These are phyloP conservation scores for Aureobasidium uvarum DNA, from an alignment of 2,329 filamentous ascomycete genomes.

Conservation along the genomic window DNA sequence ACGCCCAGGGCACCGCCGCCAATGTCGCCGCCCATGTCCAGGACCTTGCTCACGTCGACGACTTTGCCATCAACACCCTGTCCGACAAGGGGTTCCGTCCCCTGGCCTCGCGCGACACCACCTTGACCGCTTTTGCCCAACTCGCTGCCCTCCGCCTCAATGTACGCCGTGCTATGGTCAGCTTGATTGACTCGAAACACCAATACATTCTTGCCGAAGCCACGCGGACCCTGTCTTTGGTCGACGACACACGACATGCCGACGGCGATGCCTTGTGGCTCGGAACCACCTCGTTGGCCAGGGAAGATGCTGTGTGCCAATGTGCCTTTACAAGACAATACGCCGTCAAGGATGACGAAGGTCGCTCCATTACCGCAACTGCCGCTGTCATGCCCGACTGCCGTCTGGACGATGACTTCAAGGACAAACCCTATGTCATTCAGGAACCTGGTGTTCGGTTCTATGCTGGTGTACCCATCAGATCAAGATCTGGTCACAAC, in stretches of 20 bases:
- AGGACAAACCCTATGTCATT: constrained; percentile 35
- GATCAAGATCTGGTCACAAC: constrained; percentile 36
- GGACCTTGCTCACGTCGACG: constrained; percentile 12
- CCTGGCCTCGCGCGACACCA: constrained; percentile 36
- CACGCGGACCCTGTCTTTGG: constrained; percentile 45
- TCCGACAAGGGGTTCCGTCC: constrained; percentile 33
- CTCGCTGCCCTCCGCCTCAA: constrained; percentile 41
- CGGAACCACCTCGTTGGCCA: constrained; percentile 37
- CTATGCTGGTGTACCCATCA: constrained; percentile 40
- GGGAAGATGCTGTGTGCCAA: constrained; percentile 37
- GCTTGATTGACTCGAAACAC: constrained; percentile 49
- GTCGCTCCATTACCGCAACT: neutral
- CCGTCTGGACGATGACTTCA: constrained; percentile 39
- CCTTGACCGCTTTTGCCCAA: constrained; percentile 40
- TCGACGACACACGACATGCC: constrained; percentile 39
- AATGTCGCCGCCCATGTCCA: constrained; percentile 32
- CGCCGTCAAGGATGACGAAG: constrained; percentile 14
- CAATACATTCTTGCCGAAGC: constrained; percentile 54
- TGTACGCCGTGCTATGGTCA: constrained; percentile 41
- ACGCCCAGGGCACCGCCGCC: constrained; percentile 31
- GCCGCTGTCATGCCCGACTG: constrained; percentile 32
- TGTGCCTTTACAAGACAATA: constrained; percentile 14
- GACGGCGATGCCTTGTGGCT: constrained; percentile 40
- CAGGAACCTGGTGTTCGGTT: constrained; percentile 36
- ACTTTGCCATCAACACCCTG: constrained; percentile 29